Conservation (phyloP, 768 basidiomycete species). For the Agaricus sinodeliciosus region DNA sequence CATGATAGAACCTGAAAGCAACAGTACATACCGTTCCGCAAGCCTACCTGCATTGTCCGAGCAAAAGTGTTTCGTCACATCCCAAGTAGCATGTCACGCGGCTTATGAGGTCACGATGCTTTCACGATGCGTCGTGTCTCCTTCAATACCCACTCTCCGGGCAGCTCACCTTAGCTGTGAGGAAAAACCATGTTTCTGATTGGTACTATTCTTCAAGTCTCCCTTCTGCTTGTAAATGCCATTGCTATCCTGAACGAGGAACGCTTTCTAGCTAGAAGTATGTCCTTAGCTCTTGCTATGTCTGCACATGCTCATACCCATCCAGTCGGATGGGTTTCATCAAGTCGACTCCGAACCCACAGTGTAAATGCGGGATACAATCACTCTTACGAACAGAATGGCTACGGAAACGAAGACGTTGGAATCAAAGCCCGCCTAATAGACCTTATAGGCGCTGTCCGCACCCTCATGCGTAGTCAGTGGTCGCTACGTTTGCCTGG, state of each 20-base stretch:
- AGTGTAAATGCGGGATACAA: conserved; percentile 51
- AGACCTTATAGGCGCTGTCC: conserved; percentile 89
- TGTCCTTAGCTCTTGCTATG: conserved; percentile 22
- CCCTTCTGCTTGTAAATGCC: conserved; percentile 86
- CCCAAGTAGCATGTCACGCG: conserved; percentile 3
- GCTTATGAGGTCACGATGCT: background rate
- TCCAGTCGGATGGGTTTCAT: conserved; percentile 82
- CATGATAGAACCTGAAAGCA: too few relatives aligned
- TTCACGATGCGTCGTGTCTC: too few relatives aligned
- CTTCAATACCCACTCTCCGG: too few relatives aligned
- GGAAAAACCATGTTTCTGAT: conserved; percentile 43
- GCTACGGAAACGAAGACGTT: conserved; percentile 52
- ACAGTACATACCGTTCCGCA: conserved; percentile 18
- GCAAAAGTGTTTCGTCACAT: conserved; percentile 6
- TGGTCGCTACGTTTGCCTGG: conserved; percentile 16
- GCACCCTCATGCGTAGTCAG: conserved; percentile 97
- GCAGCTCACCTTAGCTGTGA: background rate
- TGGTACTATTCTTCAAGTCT: conserved; percentile 77
- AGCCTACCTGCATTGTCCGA: conserved; percentile 23
- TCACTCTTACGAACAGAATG: conserved; percentile 61
- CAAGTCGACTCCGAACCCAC: conserved; percentile 53
- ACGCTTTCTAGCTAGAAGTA: conserved; percentile 89
- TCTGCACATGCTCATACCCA: background rate
- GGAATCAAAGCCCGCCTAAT: conserved; percentile 82
- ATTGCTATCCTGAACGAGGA: conserved; percentile 96